Conservation (phyloP, 352 stramenopile genomes). For the Elongisporangium undulatum region DNA sequence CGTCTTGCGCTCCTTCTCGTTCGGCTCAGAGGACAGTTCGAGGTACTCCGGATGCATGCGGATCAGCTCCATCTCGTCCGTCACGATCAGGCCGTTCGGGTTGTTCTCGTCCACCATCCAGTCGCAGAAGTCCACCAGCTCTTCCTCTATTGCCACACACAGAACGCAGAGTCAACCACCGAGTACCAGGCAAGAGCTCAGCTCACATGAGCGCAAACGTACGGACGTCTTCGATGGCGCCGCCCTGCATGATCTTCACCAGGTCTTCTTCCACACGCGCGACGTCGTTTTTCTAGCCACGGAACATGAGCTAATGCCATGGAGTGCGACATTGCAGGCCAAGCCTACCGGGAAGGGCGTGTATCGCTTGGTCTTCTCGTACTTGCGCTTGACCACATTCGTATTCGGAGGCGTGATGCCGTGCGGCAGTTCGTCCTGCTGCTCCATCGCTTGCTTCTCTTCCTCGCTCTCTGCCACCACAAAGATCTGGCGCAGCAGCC, state of each 20-base stretch:
- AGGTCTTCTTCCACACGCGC: constrained; percentile 79
- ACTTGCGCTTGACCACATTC: constrained; percentile 86
- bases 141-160: constrained; percentile 36
- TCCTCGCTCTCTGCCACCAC: constrained; percentile 79
- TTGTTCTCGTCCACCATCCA: constrained; percentile 82
- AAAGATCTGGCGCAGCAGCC: constrained; percentile 48
- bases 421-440: constrained; percentile 58
- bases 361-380: constrained; percentile 83
- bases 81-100: constrained; percentile 63
- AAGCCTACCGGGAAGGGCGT: constrained; percentile 61
- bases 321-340: neutral
- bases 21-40: constrained; percentile 40
- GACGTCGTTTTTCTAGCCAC: constrained; percentile 70
- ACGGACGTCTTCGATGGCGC: constrained; percentile 74
- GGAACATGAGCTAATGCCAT: neutral
- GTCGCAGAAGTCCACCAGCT: constrained; percentile 84
- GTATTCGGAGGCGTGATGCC: constrained; percentile 83
- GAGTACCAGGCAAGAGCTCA: too few species aligned
- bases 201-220: constrained; percentile 11
- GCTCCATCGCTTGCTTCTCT: constrained; percentile 55
- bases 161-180: too few species aligned
- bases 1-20: constrained; percentile 33
- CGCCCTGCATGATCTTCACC: constrained; percentile 74
- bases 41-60: constrained; percentile 79
- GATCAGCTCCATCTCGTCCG: constrained; percentile 82